A percentile compares a stretch with the other conserved stretches of the same genome.
Evolutionary conservation across 148 eudicot species (phyloP).

Genomic region (Cornus kousa): DNA sequence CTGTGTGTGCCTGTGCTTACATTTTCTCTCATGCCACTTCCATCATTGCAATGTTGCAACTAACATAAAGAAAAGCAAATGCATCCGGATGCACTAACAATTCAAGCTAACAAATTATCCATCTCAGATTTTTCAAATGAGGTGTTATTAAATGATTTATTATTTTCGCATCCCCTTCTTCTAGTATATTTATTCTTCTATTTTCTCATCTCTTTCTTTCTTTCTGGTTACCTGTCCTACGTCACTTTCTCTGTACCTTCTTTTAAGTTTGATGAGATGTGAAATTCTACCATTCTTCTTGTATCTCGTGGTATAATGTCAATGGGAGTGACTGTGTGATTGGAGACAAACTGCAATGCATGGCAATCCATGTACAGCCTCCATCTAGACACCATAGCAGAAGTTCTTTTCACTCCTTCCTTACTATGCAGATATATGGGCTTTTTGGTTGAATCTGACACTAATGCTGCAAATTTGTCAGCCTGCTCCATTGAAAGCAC

Average conservation of each 20-base stretch:
- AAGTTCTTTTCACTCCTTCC: slow-evolving; percentile 90
- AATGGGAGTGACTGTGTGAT: slow-evolving; percentile 20
- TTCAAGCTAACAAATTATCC: too few species aligned
- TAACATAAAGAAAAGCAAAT: too few species aligned
- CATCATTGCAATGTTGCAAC: too few species aligned
- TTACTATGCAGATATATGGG: slow-evolving; percentile 89
- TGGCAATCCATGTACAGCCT: slow-evolving; percentile 59
- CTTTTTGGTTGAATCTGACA: slow-evolving; percentile 56
- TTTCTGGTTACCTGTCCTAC: too few species aligned
- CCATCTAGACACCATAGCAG: slow-evolving; percentile 92
- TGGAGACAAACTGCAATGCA: slow-evolving; percentile 35
- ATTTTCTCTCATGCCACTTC: too few species aligned
- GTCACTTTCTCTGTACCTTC: slow-evolving; percentile 11
- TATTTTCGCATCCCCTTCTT: too few species aligned
- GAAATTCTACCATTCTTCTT: slow-evolving; percentile 16
- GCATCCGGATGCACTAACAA: too few species aligned
- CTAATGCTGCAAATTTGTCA: slow-evolving; percentile 67
- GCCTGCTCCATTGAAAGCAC: slow-evolving; percentile 88
- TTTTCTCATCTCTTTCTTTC: too few species aligned
- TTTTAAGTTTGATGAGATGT: slow-evolving; percentile 11
- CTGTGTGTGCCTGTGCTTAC: too few species aligned
- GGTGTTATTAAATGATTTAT: too few species aligned
- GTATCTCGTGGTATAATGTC: slow-evolving; percentile 15
- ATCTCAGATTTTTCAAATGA: too few species aligned
- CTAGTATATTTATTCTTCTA: too few species aligned